Percentiles rank a stretch among this genome's conserved stretches.
Evolutionary conservation across 305 asterid species (phyloP).

Genomic region (Fraxinus latifolia): DNA sequence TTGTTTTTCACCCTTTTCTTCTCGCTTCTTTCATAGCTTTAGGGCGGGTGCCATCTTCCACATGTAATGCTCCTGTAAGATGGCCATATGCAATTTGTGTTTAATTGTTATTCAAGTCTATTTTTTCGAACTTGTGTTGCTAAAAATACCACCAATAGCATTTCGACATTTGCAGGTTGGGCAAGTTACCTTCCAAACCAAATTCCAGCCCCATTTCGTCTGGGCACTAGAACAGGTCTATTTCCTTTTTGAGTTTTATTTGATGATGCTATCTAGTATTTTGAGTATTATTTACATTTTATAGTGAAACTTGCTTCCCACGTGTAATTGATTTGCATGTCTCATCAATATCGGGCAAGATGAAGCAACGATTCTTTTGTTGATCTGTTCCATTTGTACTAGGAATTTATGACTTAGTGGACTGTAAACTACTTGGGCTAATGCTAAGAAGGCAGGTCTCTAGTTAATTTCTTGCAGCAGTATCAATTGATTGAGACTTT

Average conservation of each 20-base stretch:
- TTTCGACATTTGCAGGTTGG: constrained; percentile 51
- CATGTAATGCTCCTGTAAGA: not conserved
- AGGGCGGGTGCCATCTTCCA: not conserved
- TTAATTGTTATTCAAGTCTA: not conserved
- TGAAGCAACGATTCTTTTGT: not conserved
- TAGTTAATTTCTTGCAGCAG: not conserved
- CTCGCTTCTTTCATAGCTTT: not conserved
- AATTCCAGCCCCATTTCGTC: constrained; percentile 69
- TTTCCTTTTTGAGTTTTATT: constrained; percentile 5
- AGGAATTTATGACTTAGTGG: not conserved
- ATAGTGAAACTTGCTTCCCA: not conserved
- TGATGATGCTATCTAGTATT: not conserved
- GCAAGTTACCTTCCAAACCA: constrained; percentile 69
- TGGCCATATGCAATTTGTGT: not conserved
- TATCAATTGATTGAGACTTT: not conserved
- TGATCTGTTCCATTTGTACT: not conserved
- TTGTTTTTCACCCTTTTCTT: not conserved
- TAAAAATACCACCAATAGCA: not conserved
- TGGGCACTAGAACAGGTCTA: constrained; percentile 75
- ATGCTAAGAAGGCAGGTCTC: not conserved
- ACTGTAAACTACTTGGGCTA: not conserved
- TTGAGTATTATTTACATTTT: not conserved
- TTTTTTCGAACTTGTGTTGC: not conserved
- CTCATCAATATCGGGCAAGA: not conserved
- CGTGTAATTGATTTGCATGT: not conserved